Conservation (phyloP, 129 eudicot genomes). For the Helianthus tuberosus region DNA sequence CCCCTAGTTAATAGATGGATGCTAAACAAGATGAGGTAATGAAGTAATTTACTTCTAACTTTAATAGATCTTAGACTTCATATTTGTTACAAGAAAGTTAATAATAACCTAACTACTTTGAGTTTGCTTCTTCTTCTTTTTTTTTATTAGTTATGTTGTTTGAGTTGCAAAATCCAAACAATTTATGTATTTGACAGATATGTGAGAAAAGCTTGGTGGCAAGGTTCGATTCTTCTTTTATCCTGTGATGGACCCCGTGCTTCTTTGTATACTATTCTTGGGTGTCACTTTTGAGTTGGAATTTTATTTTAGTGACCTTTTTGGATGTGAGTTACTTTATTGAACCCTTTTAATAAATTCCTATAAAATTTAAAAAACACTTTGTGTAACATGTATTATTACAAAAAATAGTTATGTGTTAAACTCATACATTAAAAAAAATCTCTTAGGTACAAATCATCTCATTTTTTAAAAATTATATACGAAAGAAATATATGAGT, state of each 20-base stretch:
- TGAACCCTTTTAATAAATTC: background rate
- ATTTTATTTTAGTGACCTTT: background rate
- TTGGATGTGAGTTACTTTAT: background rate
- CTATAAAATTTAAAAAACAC: too few species aligned
- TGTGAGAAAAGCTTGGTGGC: background rate
- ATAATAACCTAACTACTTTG: background rate
- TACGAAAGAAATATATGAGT: background rate
- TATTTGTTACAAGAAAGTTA: background rate
- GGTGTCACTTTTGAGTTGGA: background rate
- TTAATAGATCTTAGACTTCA: too few species aligned
- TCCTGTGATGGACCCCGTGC: constrained; percentile 18
- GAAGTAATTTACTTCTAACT: too few species aligned
- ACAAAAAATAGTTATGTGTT: background rate
- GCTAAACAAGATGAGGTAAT: too few species aligned
- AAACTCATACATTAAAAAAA: background rate
- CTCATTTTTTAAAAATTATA: background rate
- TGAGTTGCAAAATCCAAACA: background rate
- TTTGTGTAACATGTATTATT: background rate
- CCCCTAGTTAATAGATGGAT: too few species aligned
- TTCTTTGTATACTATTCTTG: constrained; percentile 26
- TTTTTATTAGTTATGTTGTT: background rate
- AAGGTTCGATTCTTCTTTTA: constrained; percentile 13
- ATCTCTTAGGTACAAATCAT: background rate
- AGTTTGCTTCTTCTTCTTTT: background rate
- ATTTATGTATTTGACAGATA: background rate